Base-by-base conservation (phyloP, 495 filamentous ascomycete species). In the Poronia punctata region DNA sequence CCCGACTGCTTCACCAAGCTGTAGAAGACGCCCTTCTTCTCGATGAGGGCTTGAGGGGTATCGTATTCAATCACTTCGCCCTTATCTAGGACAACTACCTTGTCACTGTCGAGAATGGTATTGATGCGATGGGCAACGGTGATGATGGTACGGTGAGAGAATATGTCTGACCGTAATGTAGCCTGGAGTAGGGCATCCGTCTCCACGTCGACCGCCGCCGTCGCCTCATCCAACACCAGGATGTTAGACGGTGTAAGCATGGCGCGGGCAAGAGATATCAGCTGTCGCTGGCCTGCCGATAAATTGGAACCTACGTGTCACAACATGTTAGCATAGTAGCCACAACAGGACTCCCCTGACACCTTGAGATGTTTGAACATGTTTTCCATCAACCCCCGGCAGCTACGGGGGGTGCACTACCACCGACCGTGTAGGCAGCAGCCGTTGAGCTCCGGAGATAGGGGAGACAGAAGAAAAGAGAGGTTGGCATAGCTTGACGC, bases 51-150 rank as follows among this genome's bases (percentile, higher is more conserved):
- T 30, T 58, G 39, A 2, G 69, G 69, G 10, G 60, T 61, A 41
- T 67, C 69, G 54, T 70, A 70, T 45, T 73, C 69, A 9, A 59
- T 59, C 10, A 73, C 68, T 47, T 70, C 63, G 29, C 69, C 69
- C 53, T 64, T 57, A 24, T 60, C 54, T 1, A 97, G 76, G 29
- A 97, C 88, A 27, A 95, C 78, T 38, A 97, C 88, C 16, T 86
- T 74, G 61, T 97, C 88, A 19, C 82, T 87, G 64, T 95, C 88
- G 14, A 95, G 76, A 57, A 97, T 95, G 14, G 88, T 97, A 65
- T 96, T 95, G 64, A 99, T 93, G 29, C 92, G 79, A 61, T 98
- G 92, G 34, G 92, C 92, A 54, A 98, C 95, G 1, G 93, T 97
- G 54, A 99, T 88, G 60, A 99, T 97, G 12, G 93, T 99, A 14